A percentile compares a stretch with the other conserved stretches of the same genome.
These are phyloP conservation scores for Podochytrium sp. DNA, from an alignment of 192 early-diverging fungal genomes.

Conservation along the genomic window DNA sequence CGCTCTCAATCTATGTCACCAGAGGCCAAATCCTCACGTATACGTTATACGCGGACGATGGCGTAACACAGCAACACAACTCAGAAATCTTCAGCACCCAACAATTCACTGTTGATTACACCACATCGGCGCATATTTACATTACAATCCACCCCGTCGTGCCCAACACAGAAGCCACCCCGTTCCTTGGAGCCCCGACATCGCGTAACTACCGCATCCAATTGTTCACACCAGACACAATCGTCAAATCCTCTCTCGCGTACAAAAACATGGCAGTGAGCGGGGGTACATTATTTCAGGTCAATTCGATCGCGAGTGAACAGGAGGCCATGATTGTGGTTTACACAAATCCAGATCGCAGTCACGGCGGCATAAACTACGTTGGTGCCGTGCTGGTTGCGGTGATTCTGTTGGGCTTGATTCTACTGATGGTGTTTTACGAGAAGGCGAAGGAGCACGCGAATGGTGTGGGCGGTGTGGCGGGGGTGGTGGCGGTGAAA, in stretches of 20 bases:
- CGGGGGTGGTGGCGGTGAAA: too few relatives aligned
- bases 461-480: not conserved
- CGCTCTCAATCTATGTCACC: not conserved
- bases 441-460: not conserved
- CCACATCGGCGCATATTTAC: not conserved
- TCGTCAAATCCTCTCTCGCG: not conserved
- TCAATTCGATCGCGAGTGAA: not conserved
- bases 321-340: slow-evolving; percentile 4
- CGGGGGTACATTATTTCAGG: not conserved
- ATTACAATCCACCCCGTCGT: not conserved
- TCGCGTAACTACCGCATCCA: not conserved
- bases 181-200: not conserved
- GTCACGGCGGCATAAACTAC: not conserved
- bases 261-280: not conserved
- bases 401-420: slow-evolving; percentile 1
- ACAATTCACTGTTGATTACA: not conserved
- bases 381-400: slow-evolving; percentile 8
- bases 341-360: not conserved
- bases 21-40: not conserved
- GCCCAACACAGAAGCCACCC: not conserved
- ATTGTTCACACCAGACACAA: not conserved
- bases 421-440: not conserved
- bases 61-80: not conserved
- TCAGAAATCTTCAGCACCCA: not conserved
- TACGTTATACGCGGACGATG: slow-evolving; percentile 14